Conservation (phyloP, 2,329 filamentous ascomycete genomes). For the Aspergillus ruber region DNA sequence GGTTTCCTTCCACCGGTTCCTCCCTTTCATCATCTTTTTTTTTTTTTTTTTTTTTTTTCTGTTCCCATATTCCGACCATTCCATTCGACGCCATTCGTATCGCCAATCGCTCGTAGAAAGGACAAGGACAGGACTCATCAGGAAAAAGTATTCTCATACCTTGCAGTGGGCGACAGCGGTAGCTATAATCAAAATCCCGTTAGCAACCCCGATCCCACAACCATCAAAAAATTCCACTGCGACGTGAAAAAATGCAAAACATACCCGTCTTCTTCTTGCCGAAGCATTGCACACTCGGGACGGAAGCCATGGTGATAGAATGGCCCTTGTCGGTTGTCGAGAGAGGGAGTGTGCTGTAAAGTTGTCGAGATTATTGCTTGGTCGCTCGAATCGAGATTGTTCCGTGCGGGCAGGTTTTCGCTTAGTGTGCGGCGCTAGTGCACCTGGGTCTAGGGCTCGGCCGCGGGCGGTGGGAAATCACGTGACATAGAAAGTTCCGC, state of each 20-base stretch:
- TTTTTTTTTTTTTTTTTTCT: constrained; percentile 1
- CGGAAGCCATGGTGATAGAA: constrained; percentile 62
- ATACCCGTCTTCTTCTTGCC: constrained; percentile 85
- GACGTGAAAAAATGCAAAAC: constrained; percentile 15
- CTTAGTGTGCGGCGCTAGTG: constrained; percentile 32
- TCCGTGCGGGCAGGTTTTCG: constrained; percentile 36
- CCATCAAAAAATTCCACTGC: constrained; percentile 6
- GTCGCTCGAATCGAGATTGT: constrained; percentile 21
- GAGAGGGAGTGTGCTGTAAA: constrained; percentile 26
- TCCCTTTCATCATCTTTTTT: constrained; percentile 4
- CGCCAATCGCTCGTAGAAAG: neutral
- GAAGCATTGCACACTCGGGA: constrained; percentile 92
- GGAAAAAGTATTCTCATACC: constrained; percentile 46
- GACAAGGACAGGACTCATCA: neutral
- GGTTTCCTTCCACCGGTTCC: neutral
- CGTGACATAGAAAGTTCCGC: constrained; percentile 17
- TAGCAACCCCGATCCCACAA: constrained; percentile 5
- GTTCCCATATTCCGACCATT: constrained; percentile 6
- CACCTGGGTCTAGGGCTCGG: constrained; percentile 21
- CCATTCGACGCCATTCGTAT: neutral
- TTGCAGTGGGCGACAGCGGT: constrained; percentile 89
- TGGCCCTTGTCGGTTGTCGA: constrained; percentile 37
- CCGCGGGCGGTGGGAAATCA: constrained; percentile 17
- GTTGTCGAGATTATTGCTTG: constrained; percentile 1
- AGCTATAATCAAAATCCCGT: constrained; percentile 46